These are phyloP conservation scores for Apiospora phragmitis DNA, from an alignment of 2,329 filamentous ascomycete species.

Conservation along the genomic window DNA sequence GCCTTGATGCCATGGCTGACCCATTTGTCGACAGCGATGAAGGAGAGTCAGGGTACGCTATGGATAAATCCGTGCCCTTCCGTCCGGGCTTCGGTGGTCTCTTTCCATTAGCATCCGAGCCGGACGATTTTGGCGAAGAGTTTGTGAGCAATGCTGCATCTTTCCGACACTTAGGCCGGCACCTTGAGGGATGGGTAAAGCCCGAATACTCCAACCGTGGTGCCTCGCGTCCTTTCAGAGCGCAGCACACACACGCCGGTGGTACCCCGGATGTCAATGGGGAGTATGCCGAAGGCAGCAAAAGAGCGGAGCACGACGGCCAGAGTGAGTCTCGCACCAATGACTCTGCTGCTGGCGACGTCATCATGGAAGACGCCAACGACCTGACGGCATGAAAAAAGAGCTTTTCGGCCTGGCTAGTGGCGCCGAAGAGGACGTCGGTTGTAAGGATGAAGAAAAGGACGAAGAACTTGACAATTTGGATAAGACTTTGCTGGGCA, in stretches of 20 bases:
- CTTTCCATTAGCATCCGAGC: conserved; percentile 59
- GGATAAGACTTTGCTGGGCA: conserved; percentile 32
- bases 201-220: not conserved
- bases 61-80: conserved; percentile 41
- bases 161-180: conserved; percentile 61
- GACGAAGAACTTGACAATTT: conserved; percentile 39
- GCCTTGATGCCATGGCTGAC: conserved; percentile 57
- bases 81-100: conserved; percentile 63
- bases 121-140: conserved; percentile 78
- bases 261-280: conserved; percentile 21
- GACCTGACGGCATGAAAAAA: conserved; percentile 56
- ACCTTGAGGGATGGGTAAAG: conserved; percentile 68
- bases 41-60: conserved; percentile 44
- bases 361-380: conserved; percentile 47
- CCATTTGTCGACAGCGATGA: conserved; percentile 64
- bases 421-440: conserved; percentile 44
- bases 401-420: conserved; percentile 49
- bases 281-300: conserved; percentile 29
- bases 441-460: conserved; percentile 46
- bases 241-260: conserved; percentile 23
- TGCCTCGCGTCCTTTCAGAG: not conserved
- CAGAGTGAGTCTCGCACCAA: conserved; percentile 30
- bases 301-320: conserved; percentile 32
- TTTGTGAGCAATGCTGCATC: conserved; percentile 65
- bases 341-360: conserved; percentile 42